These are phyloP conservation scores for Balamuthia mandrillaris DNA, from an alignment of 208 protist genomes.

Conservation along the genomic window DNA sequence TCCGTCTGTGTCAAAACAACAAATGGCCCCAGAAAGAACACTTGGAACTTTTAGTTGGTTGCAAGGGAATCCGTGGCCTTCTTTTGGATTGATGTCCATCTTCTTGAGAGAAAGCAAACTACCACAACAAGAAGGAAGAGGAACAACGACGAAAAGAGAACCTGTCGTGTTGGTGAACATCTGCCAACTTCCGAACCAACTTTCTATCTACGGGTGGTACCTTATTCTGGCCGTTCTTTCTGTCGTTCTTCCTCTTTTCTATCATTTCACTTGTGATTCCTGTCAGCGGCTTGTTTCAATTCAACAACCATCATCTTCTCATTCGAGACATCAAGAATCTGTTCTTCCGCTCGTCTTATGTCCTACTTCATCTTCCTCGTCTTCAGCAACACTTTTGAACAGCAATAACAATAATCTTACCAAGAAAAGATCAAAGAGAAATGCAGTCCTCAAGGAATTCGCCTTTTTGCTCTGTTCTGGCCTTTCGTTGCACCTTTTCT, in stretches of 20 bases:
- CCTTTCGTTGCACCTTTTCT: not conserved
- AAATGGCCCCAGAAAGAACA: not conserved
- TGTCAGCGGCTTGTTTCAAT: not conserved
- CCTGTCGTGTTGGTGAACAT: not conserved
- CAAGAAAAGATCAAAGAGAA: not conserved
- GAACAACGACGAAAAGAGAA: not conserved
- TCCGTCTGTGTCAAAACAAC: not conserved
- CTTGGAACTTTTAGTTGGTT: conserved; percentile 14
- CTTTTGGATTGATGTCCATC: not conserved
- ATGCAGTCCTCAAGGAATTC: not conserved
- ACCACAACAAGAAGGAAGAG: not conserved
- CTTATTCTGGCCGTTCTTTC: not conserved
- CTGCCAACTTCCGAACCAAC: not conserved
- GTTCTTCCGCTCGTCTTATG: not conserved
- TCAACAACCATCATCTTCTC: not conserved
- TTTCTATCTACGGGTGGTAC: conserved; percentile 8
- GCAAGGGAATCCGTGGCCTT: conserved; percentile 6
- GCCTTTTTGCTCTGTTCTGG: not conserved
- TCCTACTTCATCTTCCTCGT: not conserved
- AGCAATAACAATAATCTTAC: no score
- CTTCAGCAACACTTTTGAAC: no score
- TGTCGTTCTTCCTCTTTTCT: not conserved
- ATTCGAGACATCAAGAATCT: not conserved
- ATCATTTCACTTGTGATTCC: not conserved
- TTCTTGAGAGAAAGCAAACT: not conserved